Evolutionary conservation across 1,139 yeast species (phyloP).

Genomic region (Yamadazyma dendronema): DNA sequence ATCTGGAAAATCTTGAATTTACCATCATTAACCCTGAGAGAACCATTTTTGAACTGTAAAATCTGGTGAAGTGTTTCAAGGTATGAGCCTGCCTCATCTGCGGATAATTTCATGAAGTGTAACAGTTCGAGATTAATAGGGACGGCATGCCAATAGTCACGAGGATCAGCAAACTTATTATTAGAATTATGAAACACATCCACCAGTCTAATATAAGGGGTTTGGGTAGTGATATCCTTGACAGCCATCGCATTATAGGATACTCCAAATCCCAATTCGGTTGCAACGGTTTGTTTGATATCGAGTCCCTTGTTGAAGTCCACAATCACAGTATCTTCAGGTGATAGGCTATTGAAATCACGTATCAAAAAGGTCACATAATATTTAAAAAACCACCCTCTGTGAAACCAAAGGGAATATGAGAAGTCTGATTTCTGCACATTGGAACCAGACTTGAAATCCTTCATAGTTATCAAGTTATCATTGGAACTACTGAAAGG

Average conservation of each 20-base stretch:
- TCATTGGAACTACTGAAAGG: not conserved
- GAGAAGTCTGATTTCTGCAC: not conserved
- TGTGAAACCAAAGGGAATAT: conserved; percentile 4
- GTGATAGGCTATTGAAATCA: conserved; percentile 2
- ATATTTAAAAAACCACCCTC: conserved; percentile 7
- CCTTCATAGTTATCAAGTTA: no score
- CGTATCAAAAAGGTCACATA: conserved; percentile 2
- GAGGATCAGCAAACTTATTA: conserved; percentile 8
- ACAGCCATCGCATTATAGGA: conserved; percentile 4
- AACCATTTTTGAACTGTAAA: conserved; percentile 7
- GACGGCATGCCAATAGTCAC: conserved; percentile 8
- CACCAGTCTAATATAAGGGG: conserved; percentile 20
- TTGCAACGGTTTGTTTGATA: conserved; percentile 1
- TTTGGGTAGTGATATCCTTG: conserved; percentile 1
- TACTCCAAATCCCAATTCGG: conserved; percentile 7
- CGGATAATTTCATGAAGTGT: conserved; percentile 8
- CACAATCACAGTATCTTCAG: conserved; percentile 2
- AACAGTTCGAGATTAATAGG: conserved; percentile 6
- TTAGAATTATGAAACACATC: conserved; percentile 19
- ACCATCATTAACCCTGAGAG: not conserved
- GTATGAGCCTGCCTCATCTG: conserved; percentile 3
- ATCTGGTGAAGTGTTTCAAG: conserved; percentile 7
- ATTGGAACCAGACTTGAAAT: not conserved
- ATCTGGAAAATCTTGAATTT: conserved; percentile 35
- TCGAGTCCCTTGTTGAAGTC: conserved; percentile 8